Conservation (phyloP, 345 rosid genomes). For the Draba incana region DNA sequence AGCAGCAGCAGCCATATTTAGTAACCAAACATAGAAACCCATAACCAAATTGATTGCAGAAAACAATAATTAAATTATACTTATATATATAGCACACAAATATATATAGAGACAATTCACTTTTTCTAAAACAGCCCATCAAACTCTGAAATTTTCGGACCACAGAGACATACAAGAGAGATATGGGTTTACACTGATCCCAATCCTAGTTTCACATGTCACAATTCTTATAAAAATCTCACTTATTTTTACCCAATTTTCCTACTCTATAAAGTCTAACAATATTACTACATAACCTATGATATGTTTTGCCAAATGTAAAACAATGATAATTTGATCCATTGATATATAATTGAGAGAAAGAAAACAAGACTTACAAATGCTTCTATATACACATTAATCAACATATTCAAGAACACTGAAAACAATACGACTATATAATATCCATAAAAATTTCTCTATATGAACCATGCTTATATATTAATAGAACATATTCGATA, state of each 20-base stretch:
- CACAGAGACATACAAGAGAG: slow-evolving; percentile 39
- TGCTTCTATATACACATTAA: slow-evolving; percentile 21
- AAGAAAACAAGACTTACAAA: background rate
- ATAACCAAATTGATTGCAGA: slow-evolving; percentile 33
- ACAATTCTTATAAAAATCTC: slow-evolving; percentile 33
- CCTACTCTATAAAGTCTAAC: slow-evolving; percentile 7
- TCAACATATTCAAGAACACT: slow-evolving; percentile 10
- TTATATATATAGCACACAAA: slow-evolving; percentile 27
- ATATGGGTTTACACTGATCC: slow-evolving; percentile 48
- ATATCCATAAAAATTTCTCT: slow-evolving; percentile 17
- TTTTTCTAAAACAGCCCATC: slow-evolving; percentile 44
- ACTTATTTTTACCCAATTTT: slow-evolving; percentile 23
- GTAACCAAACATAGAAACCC: slow-evolving; percentile 45
- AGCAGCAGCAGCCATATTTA: slow-evolving; percentile 45
- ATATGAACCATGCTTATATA: slow-evolving; percentile 4
- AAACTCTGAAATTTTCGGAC: slow-evolving; percentile 41
- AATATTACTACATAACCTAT: slow-evolving; percentile 31
- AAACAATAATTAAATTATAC: slow-evolving; percentile 12
- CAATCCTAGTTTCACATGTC: slow-evolving; percentile 41
- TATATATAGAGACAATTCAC: slow-evolving; percentile 36
- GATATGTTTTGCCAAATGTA: slow-evolving; percentile 29
- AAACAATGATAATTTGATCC: background rate
- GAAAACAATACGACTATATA: slow-evolving; percentile 6
- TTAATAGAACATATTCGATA: slow-evolving; percentile 15
- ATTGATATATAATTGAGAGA: slow-evolving; percentile 14